Evolutionary conservation across 2,329 filamentous ascomycete species (phyloP).

Genomic region (Phialocephala sp.): DNA sequence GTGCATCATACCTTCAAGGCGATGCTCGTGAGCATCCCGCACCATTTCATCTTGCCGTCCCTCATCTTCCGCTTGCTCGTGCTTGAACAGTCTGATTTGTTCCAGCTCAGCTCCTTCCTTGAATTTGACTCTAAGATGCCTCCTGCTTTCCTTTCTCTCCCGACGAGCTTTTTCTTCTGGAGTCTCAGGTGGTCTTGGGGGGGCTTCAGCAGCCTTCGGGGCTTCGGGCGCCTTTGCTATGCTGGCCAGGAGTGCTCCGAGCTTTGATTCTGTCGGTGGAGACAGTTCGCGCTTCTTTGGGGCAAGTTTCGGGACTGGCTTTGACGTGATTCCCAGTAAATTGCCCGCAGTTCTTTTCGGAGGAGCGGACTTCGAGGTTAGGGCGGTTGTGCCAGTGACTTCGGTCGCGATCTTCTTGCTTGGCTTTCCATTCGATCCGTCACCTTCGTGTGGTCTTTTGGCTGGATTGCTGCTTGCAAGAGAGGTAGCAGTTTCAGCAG

Average conservation of each 20-base stretch:
- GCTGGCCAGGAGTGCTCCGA: slow-evolving; percentile 42
- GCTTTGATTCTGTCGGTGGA: slow-evolving; percentile 41
- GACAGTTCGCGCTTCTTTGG: slow-evolving; percentile 44
- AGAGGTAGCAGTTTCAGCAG: slow-evolving; percentile 29
- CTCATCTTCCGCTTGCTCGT: slow-evolving; percentile 73
- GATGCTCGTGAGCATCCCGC: slow-evolving; percentile 74
- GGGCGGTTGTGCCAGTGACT: slow-evolving; percentile 35
- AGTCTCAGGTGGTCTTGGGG: slow-evolving; percentile 58
- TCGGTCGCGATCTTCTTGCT: slow-evolving; percentile 43
- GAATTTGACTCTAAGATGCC: slow-evolving; percentile 73
- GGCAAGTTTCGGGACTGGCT: slow-evolving; percentile 40
- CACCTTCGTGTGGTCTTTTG: slow-evolving; percentile 43
- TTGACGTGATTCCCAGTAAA: slow-evolving; percentile 40
- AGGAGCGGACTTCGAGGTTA: slow-evolving; percentile 32
- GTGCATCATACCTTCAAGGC: slow-evolving; percentile 73
- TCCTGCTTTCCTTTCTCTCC: slow-evolving; percentile 73
- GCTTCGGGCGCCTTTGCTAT: slow-evolving; percentile 42
- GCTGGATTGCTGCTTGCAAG: slow-evolving; percentile 26
- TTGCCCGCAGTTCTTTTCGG: slow-evolving; percentile 37
- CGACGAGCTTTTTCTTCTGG: slow-evolving; percentile 70
- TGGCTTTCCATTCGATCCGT: slow-evolving; percentile 39
- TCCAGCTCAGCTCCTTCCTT: slow-evolving; percentile 71
- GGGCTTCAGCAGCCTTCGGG: slow-evolving; percentile 39
- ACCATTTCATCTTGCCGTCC: slow-evolving; percentile 71
- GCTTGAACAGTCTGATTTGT: slow-evolving; percentile 71